Percentiles rank a stretch among this genome's conserved stretches.
Conservation (phyloP, 257 asterid genomes). For the Lithospermum erythrorhizon region DNA sequence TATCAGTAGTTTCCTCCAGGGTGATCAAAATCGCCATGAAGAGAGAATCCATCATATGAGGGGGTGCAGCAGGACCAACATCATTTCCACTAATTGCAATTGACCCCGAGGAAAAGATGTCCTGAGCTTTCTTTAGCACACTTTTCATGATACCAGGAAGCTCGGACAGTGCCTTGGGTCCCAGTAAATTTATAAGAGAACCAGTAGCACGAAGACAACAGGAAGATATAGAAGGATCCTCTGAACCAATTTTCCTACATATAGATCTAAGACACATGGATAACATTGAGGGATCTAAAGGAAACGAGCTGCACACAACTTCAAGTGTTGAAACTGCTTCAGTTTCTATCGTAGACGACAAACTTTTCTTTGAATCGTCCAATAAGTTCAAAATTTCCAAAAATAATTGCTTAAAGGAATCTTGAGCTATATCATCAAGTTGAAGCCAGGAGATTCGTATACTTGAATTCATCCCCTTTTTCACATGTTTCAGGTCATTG, state of each 20-base stretch:
- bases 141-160: conserved; percentile 64
- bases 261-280: conserved; percentile 66
- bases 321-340: conserved; percentile 71
- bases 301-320: conserved; percentile 44
- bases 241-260: conserved; percentile 44
- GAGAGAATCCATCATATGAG: conserved; percentile 31
- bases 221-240: conserved; percentile 48
- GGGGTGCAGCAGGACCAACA: conserved; percentile 18
- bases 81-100: conserved; percentile 19
- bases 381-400: conserved; percentile 44
- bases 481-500: conserved; percentile 25
- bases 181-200: conserved; percentile 70
- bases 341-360: conserved; percentile 43
- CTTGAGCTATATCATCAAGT: conserved; percentile 37
- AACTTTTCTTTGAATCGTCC: conserved; percentile 36
- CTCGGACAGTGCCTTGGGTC: conserved; percentile 65
- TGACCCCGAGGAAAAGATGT: conserved; percentile 16
- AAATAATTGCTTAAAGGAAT: conserved; percentile 41
- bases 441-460: conserved; percentile 51
- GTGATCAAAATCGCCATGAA: conserved; percentile 52
- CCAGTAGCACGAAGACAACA: conserved; percentile 69
- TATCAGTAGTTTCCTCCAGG: conserved; percentile 65
- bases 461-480: conserved; percentile 33
- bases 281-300: conserved; percentile 49
- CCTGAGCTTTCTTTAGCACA: conserved; percentile 37